A percentile compares a stretch with the other conserved stretches of the same genome.
Evolutionary conservation across 2,329 filamentous ascomycete genomes (phyloP).

Genomic region (Teratosphaeria pseudoeucalypti): DNA sequence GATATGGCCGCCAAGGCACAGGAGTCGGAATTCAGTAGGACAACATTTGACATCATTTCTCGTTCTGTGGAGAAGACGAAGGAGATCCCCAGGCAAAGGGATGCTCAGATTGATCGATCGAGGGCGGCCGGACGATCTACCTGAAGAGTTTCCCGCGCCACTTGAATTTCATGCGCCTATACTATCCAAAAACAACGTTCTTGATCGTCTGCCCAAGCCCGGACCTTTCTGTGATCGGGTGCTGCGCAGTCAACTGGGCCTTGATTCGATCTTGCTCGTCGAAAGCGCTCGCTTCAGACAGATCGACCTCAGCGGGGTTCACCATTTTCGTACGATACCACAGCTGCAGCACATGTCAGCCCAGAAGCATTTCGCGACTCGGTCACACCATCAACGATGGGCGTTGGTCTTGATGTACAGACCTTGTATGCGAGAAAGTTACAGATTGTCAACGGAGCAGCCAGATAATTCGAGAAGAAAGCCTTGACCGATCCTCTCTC

Average conservation of each 20-base stretch:
- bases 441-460: constrained; percentile 23
- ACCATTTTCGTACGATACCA: constrained; percentile 10
- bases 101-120: not conserved
- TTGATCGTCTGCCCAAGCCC: not conserved
- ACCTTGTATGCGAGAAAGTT: constrained; percentile 18
- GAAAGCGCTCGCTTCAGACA: constrained; percentile 9
- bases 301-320: constrained; percentile 9
- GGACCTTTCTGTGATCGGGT: not conserved
- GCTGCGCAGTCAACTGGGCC: not conserved
- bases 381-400: no score
- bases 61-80: not conserved
- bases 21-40: not conserved
- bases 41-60: not conserved
- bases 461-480: constrained; percentile 26
- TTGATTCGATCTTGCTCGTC: constrained; percentile 6
- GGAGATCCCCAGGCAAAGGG: not conserved
- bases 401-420: no score
- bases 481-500: constrained; percentile 21
- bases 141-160: no score
- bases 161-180: not conserved
- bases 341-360: not conserved
- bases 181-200: not conserved
- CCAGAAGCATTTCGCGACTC: no score
- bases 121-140: not conserved
- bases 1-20: not conserved